Conservation (phyloP, 2,329 filamentous ascomycete species). For the Metarhizium robertsii region DNA sequence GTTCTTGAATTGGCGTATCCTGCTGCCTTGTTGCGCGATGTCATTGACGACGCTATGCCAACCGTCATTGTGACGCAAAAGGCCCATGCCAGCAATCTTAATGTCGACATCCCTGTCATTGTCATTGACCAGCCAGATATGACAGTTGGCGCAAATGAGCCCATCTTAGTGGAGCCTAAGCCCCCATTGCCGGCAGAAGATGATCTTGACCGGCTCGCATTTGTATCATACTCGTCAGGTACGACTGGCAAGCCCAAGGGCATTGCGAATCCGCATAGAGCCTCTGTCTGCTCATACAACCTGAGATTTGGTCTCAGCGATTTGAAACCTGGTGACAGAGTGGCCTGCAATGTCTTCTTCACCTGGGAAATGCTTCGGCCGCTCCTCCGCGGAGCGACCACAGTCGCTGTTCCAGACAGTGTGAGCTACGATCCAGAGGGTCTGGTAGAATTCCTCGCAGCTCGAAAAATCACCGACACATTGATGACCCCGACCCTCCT, state of each 20-base stretch:
- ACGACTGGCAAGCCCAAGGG: slow-evolving; percentile 75
- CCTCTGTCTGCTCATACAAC: slow-evolving; percentile 65
- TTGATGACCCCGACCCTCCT: slow-evolving; percentile 77
- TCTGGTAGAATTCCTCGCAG: slow-evolving; percentile 59
- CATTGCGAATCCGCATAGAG: slow-evolving; percentile 70
- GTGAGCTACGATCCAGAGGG: slow-evolving; percentile 68
- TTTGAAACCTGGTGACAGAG: slow-evolving; percentile 60
- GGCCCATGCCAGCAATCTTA: slow-evolving; percentile 56
- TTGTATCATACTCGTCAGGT: slow-evolving; percentile 74
- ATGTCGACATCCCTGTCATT: slow-evolving; percentile 53
- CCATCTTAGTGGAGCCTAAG: slow-evolving; percentile 24
- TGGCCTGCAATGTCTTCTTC: slow-evolving; percentile 85
- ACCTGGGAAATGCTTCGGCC: slow-evolving; percentile 78
- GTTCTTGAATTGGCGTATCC: slow-evolving; percentile 76
- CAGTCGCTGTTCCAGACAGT: slow-evolving; percentile 66
- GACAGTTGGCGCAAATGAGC: slow-evolving; percentile 14
- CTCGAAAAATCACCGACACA: slow-evolving; percentile 64
- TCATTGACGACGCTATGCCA: slow-evolving; percentile 66
- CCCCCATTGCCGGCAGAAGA: slow-evolving; percentile 49
- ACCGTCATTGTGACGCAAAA: slow-evolving; percentile 60
- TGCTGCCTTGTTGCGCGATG: slow-evolving; percentile 62
- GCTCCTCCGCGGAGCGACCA: slow-evolving; percentile 65
- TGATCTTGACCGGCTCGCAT: slow-evolving; percentile 65
- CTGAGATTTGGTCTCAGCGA: slow-evolving; percentile 63
- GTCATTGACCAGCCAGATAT: slow-evolving; percentile 44